Conservation (phyloP, 1,284 basidiomycete species). For the Prillingera fragicola region DNA sequence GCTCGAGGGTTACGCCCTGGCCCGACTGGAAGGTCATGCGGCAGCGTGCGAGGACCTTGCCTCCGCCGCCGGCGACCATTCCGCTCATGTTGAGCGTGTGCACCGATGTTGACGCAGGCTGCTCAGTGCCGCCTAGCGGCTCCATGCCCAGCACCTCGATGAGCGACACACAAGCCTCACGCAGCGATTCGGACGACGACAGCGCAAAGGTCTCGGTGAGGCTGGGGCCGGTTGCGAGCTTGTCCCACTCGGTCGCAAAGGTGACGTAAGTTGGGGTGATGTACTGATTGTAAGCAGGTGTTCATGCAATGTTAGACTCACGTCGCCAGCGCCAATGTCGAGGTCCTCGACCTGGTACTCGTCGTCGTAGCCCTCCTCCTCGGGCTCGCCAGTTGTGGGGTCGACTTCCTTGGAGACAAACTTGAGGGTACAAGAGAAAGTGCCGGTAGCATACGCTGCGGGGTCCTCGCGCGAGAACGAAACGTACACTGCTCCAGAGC, state of each 20-base stretch:
- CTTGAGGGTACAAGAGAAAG: conserved; percentile 90
- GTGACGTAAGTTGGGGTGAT: conserved; percentile 87
- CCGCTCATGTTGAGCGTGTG: conserved; percentile 94
- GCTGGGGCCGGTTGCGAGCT: conserved; percentile 65
- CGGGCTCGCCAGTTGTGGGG: conserved; percentile 90
- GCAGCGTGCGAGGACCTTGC: conserved; percentile 86
- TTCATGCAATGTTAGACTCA: conserved; percentile 18
- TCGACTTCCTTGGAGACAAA: conserved; percentile 98
- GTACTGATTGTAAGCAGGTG: conserved; percentile 52
- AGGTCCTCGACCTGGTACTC: conserved; percentile 98
- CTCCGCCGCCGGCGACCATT: conserved; percentile 77
- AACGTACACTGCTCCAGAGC: conserved; percentile 81
- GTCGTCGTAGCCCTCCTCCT: conserved; percentile 97
- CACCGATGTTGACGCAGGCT: conserved; percentile 72
- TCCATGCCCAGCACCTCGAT: conserved; percentile 84
- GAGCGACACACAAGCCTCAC: conserved; percentile 40
- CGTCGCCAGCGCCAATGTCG: conserved; percentile 78
- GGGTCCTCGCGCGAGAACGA: conserved; percentile 82
- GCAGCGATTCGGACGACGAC: conserved; percentile 81
- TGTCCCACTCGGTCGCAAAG: conserved; percentile 93
- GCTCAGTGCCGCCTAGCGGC: conserved; percentile 80
- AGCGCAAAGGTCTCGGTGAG: conserved; percentile 92
- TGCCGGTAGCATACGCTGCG: conserved; percentile 69
- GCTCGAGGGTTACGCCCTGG: conserved; percentile 90
- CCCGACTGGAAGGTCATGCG: conserved; percentile 91